A percentile compares a stretch with the other conserved stretches of the same genome.
Evolutionary conservation across 495 filamentous ascomycete genomes (phyloP).

Genomic region (Hypoxylon rickii): DNA sequence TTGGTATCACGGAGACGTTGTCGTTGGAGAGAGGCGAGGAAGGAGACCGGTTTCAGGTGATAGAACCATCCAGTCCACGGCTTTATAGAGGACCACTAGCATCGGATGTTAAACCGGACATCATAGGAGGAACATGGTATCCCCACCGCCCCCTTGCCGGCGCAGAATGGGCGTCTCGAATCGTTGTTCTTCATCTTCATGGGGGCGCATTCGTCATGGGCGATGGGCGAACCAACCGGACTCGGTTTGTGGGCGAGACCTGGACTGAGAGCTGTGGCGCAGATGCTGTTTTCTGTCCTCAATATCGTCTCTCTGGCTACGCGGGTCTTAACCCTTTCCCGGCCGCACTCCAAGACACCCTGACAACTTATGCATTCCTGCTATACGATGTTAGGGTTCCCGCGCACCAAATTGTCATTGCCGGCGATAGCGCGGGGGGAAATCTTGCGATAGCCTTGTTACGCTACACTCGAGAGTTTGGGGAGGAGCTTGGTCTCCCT

Average conservation of each 20-base stretch:
- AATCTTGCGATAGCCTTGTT: constrained; percentile 43
- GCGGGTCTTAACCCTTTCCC: constrained; percentile 44
- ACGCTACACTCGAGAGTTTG: constrained; percentile 39
- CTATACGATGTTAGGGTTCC: constrained; percentile 40
- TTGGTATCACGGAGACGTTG: constrained; percentile 14
- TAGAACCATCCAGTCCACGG: not conserved
- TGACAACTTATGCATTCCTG: constrained; percentile 49
- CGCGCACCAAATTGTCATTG: constrained; percentile 30
- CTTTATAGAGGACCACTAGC: constrained; percentile 18
- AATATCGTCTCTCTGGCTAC: constrained; percentile 46
- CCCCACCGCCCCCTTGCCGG: constrained; percentile 6
- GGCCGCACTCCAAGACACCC: constrained; percentile 51
- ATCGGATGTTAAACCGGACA: constrained; percentile 18
- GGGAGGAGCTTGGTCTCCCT: not conserved
- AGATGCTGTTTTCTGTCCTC: constrained; percentile 35
- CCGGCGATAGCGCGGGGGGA: constrained; percentile 38
- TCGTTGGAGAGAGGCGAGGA: constrained; percentile 14
- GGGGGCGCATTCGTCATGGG: constrained; percentile 54
- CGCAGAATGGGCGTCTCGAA: not conserved
- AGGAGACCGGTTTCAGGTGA: constrained; percentile 20
- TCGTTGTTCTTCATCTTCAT: constrained; percentile 63
- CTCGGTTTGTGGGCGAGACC: constrained; percentile 21
- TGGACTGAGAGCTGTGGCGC: constrained; percentile 22
- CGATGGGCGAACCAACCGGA: constrained; percentile 35
- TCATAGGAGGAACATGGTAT: constrained; percentile 28